Percentiles rank a stretch among this genome's conserved stretches.
Conservation (phyloP, 805 yeast species). For the Scheffersomyces stipitis region DNA sequence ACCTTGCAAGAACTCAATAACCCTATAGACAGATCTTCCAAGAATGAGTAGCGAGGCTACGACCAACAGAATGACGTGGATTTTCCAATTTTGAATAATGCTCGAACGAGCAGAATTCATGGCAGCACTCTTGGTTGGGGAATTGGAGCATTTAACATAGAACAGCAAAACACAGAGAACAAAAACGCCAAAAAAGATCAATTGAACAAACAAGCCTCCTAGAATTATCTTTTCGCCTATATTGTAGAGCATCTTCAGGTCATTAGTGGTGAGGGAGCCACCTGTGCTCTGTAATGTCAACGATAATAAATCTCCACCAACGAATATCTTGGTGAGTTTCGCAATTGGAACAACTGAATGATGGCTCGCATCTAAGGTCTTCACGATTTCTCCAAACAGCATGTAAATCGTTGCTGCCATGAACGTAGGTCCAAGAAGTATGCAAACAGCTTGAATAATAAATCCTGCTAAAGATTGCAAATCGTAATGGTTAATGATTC, state of each 20-base stretch:
- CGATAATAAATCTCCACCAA: neutral
- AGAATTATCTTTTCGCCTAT: neutral
- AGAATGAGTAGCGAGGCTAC: neutral
- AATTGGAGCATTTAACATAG: neutral
- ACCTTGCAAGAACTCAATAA: neutral
- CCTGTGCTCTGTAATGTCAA: neutral
- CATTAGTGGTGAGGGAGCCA: neutral
- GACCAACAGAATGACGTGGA: neutral
- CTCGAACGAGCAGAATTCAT: too few relatives aligned
- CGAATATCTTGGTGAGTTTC: neutral
- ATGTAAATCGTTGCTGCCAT: neutral
- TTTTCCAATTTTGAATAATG: neutral
- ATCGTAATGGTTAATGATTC: neutral
- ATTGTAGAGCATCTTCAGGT: too few relatives aligned
- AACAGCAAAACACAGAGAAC: neutral
- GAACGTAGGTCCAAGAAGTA: neutral
- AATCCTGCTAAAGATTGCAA: neutral
- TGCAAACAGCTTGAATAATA: neutral
- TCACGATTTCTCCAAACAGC: neutral
- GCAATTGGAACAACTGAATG: neutral
- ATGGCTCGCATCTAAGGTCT: neutral
- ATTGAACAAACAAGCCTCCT: neutral
- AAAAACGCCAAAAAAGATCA: neutral
- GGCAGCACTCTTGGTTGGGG: too few relatives aligned
- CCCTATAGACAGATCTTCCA: neutral